Conservation (phyloP, 2,329 filamentous ascomycete genomes). For the Colletotrichum kahawae region DNA sequence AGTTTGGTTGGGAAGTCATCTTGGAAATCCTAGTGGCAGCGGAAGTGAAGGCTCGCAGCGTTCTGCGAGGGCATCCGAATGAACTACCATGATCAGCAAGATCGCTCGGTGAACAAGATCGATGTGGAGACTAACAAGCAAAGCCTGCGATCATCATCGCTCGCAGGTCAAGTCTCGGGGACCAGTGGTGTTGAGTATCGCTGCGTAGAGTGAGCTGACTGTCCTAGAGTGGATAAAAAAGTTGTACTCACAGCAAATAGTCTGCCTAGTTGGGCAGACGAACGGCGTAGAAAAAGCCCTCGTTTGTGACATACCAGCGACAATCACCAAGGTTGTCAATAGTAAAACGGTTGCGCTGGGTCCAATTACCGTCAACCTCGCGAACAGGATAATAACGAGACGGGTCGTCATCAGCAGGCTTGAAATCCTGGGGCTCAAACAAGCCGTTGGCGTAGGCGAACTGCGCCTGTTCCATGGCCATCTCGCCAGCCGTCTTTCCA, state of each 20-base stretch:
- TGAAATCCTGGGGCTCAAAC: conserved; percentile 66
- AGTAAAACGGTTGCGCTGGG: conserved; percentile 61
- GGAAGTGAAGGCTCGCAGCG: no score
- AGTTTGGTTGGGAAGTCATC: background rate
- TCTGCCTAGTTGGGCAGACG: conserved; percentile 47
- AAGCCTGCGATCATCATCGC: background rate
- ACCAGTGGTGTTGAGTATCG: background rate
- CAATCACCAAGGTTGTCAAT: conserved; percentile 63
- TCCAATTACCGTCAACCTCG: conserved; percentile 65
- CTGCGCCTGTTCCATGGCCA: conserved; percentile 50
- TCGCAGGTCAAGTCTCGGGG: background rate
- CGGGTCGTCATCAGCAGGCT: conserved; percentile 65
- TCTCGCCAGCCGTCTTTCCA: conserved; percentile 55
- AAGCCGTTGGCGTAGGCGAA: conserved; percentile 55
- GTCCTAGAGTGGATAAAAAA: background rate
- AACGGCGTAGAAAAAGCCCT: conserved; percentile 67
- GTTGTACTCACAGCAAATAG: background rate
- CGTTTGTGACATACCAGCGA: conserved; percentile 63
- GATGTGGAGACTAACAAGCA: background rate
- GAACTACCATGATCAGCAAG: background rate
- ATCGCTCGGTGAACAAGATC: background rate
- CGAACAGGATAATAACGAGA: conserved; percentile 66
- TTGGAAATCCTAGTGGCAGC: no score
- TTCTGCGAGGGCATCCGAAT: background rate
- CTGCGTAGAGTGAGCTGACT: background rate